Evolutionary conservation across 2,329 filamentous ascomycete species (phyloP), one percentile per base, ranked within the genome.

Genomic region (Alternaria solani): DNA sequence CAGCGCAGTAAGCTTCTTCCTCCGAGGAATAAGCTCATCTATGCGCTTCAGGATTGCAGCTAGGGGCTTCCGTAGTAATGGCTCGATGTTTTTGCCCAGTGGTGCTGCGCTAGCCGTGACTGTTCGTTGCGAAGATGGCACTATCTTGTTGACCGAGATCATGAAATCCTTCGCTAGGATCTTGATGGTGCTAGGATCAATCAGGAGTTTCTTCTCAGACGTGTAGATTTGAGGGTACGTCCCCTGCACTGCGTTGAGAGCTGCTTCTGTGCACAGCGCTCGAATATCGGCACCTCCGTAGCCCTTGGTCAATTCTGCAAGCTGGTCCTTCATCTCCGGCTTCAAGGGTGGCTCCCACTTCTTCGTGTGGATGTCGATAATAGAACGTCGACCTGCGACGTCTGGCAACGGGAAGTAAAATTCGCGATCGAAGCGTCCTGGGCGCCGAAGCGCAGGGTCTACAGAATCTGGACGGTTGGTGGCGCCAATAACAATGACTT

Each of bases 401-500:
- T 94, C 92, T 0, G 95, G 95, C 32, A 99, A 83, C 1, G 95
- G 94, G 75, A 99, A 99, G 81, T 98, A 98, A 72, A 99, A 99
- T 78, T 99, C 96, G 77, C 95, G 86, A 76, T 99, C 95, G 74
- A 99, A 99, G 52, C 95, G 91, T 43, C 95, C 96, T 20, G 95
- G 94, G 51, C 94, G 89, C 62, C 95, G 90, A 59, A 99, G 85
- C n/a, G 94, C 94, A 67, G 94, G 94, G 77, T 99, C 94, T 63
- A 99, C 94, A 53, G 95, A 96, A 78, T 98, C 94, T 0, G 95
- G 94, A 66, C 94, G 89, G 77, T 99, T 99, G 59, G 94, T 99
- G n/a, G 95, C 95, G 67, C 95, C 95, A 72, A 99, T 98, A 36
- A 99, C 94, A 75, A 99, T 96, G 62, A 99, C 95, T 79, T 99